These are phyloP conservation scores for Solanum hybrid DNA, from an alignment of 305 asterid genomes.

Conservation along the genomic window DNA sequence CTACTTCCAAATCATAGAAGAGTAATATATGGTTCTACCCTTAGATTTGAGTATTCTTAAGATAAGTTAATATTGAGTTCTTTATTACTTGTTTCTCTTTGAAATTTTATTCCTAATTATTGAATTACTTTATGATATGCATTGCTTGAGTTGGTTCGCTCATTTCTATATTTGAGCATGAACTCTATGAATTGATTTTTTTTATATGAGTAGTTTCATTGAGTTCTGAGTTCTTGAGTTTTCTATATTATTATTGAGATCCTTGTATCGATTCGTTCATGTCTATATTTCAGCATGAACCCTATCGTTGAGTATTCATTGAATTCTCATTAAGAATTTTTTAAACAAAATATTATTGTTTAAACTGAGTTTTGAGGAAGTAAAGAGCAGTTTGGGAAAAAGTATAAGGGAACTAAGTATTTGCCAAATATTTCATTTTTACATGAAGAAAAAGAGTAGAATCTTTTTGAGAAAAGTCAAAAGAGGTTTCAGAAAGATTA, in stretches of 20 bases:
- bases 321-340: not conserved
- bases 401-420: too few species aligned
- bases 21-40: not conserved
- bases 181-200: not conserved
- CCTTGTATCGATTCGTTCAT: not conserved
- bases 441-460: too few species aligned
- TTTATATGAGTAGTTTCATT: not conserved
- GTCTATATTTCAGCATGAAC: too few species aligned
- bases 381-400: too few species aligned
- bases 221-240: not conserved
- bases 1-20: not conserved
- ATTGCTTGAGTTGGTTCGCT: not conserved
- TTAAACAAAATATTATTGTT: too few species aligned
- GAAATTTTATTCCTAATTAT: too few species aligned
- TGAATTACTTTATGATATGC: not conserved
- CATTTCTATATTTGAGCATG: not conserved
- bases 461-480: too few species aligned
- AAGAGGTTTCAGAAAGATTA: too few species aligned
- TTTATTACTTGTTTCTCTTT: not conserved
- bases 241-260: not conserved
- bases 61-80: not conserved
- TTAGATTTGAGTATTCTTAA: not conserved
- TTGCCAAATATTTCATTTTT: too few species aligned
- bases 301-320: not conserved
- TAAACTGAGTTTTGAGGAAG: too few species aligned